These are phyloP conservation scores for Yarrowia galli DNA, from an alignment of 1,139 yeast species.

Conservation along the genomic window DNA sequence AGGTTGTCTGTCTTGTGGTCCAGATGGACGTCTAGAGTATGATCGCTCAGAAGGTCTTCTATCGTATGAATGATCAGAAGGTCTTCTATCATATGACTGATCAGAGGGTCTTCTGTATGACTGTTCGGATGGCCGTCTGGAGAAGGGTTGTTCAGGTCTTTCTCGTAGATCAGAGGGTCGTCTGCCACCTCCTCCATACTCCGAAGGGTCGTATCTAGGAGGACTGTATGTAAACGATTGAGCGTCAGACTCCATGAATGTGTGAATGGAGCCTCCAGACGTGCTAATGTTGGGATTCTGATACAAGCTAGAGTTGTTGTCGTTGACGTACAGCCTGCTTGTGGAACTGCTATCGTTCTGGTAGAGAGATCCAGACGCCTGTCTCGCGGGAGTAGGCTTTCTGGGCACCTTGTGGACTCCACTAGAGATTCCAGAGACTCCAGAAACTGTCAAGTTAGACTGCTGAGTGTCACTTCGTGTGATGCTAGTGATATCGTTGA, in stretches of 20 bases:
- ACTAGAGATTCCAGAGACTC: not conserved
- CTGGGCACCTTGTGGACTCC: slow-evolving; percentile 15
- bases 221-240: not conserved
- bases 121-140: not conserved
- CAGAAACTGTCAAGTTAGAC: slow-evolving; percentile 1
- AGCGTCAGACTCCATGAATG: not conserved
- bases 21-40: slow-evolving; percentile 3
- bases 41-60: slow-evolving; percentile 4
- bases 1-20: not conserved
- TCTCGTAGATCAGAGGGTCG: not conserved
- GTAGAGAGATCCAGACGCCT: not conserved
- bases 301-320: slow-evolving; percentile 3
- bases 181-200: not conserved
- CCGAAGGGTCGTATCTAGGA: slow-evolving; percentile 8
- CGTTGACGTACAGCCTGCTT: slow-evolving; percentile 5
- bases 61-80: not conserved
- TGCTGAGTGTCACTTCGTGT: slow-evolving; percentile 7
- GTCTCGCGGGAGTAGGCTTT: not conserved
- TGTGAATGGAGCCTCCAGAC: slow-evolving; percentile 2
- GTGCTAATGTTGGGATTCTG: slow-evolving; percentile 15
- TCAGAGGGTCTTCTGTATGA: slow-evolving; percentile 2
- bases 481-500: not conserved
- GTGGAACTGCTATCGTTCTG: not conserved
- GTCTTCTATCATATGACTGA: not conserved
- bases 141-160: not conserved